Evolutionary conservation across 225 moss, liverwort and hornwort species (phyloP).

Genomic region (Straminergon stramineum): DNA sequence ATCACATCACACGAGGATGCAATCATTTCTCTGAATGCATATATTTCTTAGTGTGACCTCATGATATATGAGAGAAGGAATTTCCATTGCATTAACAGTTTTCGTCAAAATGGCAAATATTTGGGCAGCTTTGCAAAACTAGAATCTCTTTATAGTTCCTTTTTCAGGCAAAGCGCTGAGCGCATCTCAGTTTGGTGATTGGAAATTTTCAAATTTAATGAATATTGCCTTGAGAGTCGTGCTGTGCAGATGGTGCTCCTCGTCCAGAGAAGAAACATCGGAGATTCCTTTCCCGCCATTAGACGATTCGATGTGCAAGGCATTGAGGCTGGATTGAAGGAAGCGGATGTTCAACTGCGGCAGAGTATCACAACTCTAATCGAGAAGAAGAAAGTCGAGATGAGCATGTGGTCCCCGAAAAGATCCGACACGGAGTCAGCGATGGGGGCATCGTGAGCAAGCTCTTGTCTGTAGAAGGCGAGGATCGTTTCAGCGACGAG

Average conservation of each 20-base stretch:
- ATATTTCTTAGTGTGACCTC: background rate
- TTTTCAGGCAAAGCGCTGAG: background rate
- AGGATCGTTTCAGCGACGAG: slow-evolving; percentile 14
- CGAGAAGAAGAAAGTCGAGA: slow-evolving; percentile 8
- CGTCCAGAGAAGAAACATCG: slow-evolving; percentile 13
- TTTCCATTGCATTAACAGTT: background rate
- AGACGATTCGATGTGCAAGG: slow-evolving; percentile 52
- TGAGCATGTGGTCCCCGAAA: background rate
- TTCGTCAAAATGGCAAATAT: background rate
- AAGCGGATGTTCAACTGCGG: background rate
- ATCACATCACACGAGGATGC: background rate
- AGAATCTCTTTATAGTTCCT: background rate
- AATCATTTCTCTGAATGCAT: background rate
- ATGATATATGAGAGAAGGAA: background rate
- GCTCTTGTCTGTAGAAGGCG: slow-evolving; percentile 21
- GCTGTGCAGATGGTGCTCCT: slow-evolving; percentile 1
- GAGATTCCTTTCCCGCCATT: slow-evolving; percentile 37
- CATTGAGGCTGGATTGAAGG: background rate
- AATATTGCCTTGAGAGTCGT: background rate
- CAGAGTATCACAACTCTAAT: background rate
- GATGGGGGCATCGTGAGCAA: slow-evolving; percentile 8
- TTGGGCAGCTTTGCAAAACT: background rate
- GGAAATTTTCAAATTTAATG: background rate
- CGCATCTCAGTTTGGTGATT: background rate
- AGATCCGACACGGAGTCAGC: background rate